Base-by-base conservation (phyloP, 2,329 filamentous ascomycete species). In the Colletotrichum cordylinicola region DNA sequence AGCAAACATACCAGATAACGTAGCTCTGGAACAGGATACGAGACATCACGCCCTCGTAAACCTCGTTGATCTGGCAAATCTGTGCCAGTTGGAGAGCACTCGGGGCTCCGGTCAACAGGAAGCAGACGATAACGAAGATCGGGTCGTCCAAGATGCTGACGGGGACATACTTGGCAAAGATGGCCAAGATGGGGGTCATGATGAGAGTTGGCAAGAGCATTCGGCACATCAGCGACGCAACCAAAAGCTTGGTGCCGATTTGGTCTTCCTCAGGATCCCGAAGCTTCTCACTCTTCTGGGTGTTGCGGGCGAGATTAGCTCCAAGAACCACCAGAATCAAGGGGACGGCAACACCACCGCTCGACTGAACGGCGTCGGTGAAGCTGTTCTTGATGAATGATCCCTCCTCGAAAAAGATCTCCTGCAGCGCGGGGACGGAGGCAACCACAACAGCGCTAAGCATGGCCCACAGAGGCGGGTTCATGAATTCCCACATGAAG, bases 391-490 rank as follows among this genome's bases (percentile, higher is more conserved):
- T 94, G 80, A 99, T 87, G 81, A 99, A 98, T 0, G 96, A 96
- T 21, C 95, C 96, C 48, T 96, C 92, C 68, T 93, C 90, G 85
- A 98, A 99, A 87, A 99, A 98, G 21, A 97, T 86, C 55, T 90
- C 88, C 83, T 99, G 96, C 9, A 99, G 90, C 2, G 88, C 82
- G 0, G 97, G 97, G 8, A 98, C 91, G 1, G 96, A 98, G 4
- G 97, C 97, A 8, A 99, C 94, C 67, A 98, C 86, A 61, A 98
- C 93, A n/a, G 97, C 95, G 52, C 93, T 88, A 39, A 98, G 87
- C 97, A 99, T 98, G 35, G 97, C 96, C 96, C 96, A 98, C 31
- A 99, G 92, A 1, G 97, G 97, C 56, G 97, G 96, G 85, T 98
- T 98, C 96, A 99, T 98, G 84, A 98, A 98, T 64, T 94, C 94